Percentiles rank a stretch among this genome's conserved stretches.
Conservation (phyloP, 306 rosid species). For the Cucurbita argyrosperma region DNA sequence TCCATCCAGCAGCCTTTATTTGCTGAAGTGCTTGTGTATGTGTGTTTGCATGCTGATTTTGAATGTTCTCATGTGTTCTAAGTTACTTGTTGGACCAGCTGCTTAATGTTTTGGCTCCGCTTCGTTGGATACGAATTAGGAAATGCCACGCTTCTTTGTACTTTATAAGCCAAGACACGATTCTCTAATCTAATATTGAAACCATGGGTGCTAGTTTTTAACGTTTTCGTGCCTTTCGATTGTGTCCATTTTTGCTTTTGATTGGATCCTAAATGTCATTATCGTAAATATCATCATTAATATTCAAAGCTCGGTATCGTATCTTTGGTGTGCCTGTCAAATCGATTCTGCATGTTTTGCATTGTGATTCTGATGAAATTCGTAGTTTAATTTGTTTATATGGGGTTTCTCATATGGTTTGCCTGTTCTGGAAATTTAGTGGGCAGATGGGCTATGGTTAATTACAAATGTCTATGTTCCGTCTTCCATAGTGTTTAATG, state of each 20-base stretch:
- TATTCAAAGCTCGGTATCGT: not conserved
- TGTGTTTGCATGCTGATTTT: conserved; percentile 5
- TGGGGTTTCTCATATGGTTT: not conserved
- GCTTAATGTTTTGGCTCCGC: not conserved
- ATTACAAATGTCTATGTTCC: not conserved
- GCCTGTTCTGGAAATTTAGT: not conserved
- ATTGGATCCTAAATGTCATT: not conserved
- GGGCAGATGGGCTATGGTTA: not conserved
- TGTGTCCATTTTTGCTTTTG: not conserved
- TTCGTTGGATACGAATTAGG: not conserved
- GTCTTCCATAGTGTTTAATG: not conserved
- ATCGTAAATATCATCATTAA: not conserved
- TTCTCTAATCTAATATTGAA: not conserved
- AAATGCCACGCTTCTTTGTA: not conserved
- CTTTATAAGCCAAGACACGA: not conserved
- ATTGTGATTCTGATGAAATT: not conserved
- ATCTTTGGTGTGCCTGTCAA: not conserved
- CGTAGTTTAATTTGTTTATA: not conserved
- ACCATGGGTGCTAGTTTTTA: not conserved
- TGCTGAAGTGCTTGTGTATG: not conserved
- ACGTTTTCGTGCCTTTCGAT: not conserved
- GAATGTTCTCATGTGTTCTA: not conserved
- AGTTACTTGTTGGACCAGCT: not conserved
- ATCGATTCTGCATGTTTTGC: not conserved
- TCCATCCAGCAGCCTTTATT: not conserved